These are phyloP conservation scores for Aspergillus amoenus DNA, from an alignment of 2,329 filamentous ascomycete genomes.

Conservation along the genomic window DNA sequence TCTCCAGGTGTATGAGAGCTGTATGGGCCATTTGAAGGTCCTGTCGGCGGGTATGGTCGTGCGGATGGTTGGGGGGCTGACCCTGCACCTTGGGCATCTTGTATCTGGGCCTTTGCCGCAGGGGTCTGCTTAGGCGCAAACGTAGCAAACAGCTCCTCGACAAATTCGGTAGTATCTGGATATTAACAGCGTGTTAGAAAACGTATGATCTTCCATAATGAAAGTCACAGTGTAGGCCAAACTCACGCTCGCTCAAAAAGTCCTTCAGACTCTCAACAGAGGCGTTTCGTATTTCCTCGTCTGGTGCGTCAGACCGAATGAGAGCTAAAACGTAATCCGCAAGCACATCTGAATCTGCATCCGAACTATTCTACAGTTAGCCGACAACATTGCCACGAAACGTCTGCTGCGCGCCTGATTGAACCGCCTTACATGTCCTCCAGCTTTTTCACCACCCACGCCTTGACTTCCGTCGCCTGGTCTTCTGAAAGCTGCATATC, in stretches of 20 bases:
- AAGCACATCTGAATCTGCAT: conserved; percentile 61
- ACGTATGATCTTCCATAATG: not conserved
- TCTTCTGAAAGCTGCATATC: conserved; percentile 56
- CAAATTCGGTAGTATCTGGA: conserved; percentile 53
- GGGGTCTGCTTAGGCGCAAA: conserved; percentile 47
- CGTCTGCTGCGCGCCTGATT: not conserved
- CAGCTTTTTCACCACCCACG: conserved; percentile 59
- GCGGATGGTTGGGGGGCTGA: conserved; percentile 19
- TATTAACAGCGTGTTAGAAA: conserved; percentile 14
- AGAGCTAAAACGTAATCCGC: conserved; percentile 63
- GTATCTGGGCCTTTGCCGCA: conserved; percentile 22
- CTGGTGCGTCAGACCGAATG: conserved; percentile 55
- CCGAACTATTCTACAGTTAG: conserved; percentile 46
- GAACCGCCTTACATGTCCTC: conserved; percentile 53
- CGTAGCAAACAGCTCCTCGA: conserved; percentile 55
- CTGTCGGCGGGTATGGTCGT: conserved; percentile 24
- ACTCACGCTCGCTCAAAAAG: conserved; percentile 56
- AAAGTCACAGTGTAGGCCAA: not conserved
- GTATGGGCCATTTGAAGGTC: conserved; percentile 22
- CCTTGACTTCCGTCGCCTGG: conserved; percentile 54
- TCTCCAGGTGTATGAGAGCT: conserved; percentile 25
- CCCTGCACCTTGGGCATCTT: conserved; percentile 21
- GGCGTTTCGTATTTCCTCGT: conserved; percentile 53
- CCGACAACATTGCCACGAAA: not conserved
- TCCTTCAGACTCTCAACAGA: conserved; percentile 58